Base-by-base conservation (phyloP, 257 asterid species). In the Penstemon barbatus region DNA sequence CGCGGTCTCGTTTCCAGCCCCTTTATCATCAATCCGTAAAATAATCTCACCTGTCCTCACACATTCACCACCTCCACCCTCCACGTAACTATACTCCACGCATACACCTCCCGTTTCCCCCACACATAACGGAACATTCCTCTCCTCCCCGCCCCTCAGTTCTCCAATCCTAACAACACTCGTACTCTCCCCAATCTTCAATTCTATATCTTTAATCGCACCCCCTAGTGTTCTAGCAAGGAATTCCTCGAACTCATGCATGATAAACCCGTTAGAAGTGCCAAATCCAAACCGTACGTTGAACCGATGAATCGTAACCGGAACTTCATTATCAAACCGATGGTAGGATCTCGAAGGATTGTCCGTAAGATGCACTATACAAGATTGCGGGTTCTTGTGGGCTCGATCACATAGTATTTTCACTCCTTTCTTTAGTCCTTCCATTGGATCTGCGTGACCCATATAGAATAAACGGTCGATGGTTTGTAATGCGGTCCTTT, bases 211-310 rank as follows among this genome's bases (percentile, higher is more conserved):
- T 36, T 86, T 78, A 66, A 89, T 72, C 3, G 85, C 90, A 2
- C 98, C 96, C 4, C 96, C 92, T 5, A 92, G 75, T 6, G 89
- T 83, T 65, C 89, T 74, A 7, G 84, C 91, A 2, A 92, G 88
- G 63, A 88, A 92, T 12, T 86, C 89, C 85, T 92, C 97, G 7
- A 92, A 90, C 33, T 86, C 93, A 0, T 79, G 95, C 98, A 89
- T 88, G 63, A 80, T 74, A 57, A 87, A 80, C 42, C 95, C 95
- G 11, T 81, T 85, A 1, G 93, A 82, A 54, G 85, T 63, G 18
- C 92, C 81, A 5, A 79, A 85, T 4, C 98, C 95, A 5, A 70
- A 87, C 41, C 94, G 95, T 0, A 92, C 75, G 36, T 85, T 86
- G 79, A 90, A 89, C 33, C 89, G 73, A 41, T 85, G 86, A 81